Conservation (phyloP, 768 basidiomycete genomes). For the Termitomyces sp. region DNA sequence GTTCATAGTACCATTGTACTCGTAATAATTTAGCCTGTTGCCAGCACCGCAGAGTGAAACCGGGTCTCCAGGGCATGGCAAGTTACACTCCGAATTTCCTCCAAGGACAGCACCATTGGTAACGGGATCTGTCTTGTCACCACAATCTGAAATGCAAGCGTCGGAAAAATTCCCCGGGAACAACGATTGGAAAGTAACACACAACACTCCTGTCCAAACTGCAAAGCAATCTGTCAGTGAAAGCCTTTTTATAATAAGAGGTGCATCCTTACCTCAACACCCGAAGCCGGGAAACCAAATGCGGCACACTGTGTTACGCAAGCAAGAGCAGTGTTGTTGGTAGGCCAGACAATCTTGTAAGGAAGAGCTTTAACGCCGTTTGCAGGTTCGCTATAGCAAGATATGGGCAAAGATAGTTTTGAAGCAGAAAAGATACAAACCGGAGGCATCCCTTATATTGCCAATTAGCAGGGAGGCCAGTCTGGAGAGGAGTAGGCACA, state of each 20-base stretch:
- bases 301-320: conserved; percentile 66
- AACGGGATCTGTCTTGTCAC: conserved; percentile 55
- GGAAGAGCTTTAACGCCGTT: conserved; percentile 43
- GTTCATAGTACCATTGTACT: conserved; percentile 46
- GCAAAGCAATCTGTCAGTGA: not conserved
- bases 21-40: conserved; percentile 46
- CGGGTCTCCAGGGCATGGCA: conserved; percentile 66
- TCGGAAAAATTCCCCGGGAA: not conserved
- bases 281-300: conserved; percentile 69
- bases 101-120: conserved; percentile 31
- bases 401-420: not conserved
- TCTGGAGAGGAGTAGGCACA: conserved; percentile 50
- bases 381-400: conserved; percentile 38
- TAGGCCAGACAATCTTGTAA: conserved; percentile 49
- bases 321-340: conserved; percentile 56
- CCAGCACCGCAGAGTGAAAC: conserved; percentile 62
- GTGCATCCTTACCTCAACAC: conserved; percentile 39
- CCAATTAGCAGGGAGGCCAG: conserved; percentile 59
- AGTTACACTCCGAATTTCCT: conserved; percentile 35
- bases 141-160: conserved; percentile 46
- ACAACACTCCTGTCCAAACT: conserved; percentile 74
- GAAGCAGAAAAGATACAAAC: conserved; percentile 28
- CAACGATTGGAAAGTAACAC: conserved; percentile 20
- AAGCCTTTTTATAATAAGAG: not conserved
- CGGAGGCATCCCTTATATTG: conserved; percentile 59